Conservation (phyloP, 2,329 filamentous ascomycete species). For the Thelonectria discophora region DNA sequence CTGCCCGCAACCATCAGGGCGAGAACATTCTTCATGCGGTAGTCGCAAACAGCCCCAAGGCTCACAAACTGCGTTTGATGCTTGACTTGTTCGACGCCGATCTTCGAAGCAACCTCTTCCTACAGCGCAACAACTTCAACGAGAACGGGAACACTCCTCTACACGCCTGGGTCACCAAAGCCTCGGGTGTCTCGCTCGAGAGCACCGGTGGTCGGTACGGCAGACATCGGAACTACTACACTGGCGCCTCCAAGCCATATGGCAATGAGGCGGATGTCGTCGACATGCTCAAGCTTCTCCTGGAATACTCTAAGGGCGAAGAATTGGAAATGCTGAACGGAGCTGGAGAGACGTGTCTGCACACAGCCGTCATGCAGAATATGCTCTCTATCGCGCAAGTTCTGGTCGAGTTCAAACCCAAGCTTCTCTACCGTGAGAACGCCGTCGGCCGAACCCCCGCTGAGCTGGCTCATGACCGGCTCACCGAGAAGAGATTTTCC, state of each 20-base stretch:
- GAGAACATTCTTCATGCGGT: conserved; percentile 76
- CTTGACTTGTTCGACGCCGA: conserved; percentile 66
- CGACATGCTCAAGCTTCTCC: conserved; percentile 58
- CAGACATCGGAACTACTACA: conserved; percentile 21
- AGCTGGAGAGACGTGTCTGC: conserved; percentile 71
- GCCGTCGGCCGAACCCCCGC: conserved; percentile 77
- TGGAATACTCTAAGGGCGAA: conserved; percentile 64
- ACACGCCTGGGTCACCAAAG: conserved; percentile 62
- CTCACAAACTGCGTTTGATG: conserved; percentile 54
- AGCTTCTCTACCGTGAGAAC: conserved; percentile 75
- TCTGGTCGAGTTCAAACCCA: conserved; percentile 64
- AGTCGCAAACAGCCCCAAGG: conserved; percentile 45
- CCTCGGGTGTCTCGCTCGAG: conserved; percentile 32
- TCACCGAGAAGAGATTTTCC: conserved; percentile 52
- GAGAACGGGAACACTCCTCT: conserved; percentile 70
- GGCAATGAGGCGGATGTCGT: conserved; percentile 44
- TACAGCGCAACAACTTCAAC: conserved; percentile 62
- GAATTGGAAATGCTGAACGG: conserved; percentile 69
- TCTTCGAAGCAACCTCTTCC: conserved; percentile 65
- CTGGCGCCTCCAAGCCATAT: conserved; percentile 33
- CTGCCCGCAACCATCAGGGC: conserved; percentile 65
- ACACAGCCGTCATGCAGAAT: conserved; percentile 59
- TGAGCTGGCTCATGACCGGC: conserved; percentile 70
- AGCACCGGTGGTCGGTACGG: conserved; percentile 23
- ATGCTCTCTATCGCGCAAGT: conserved; percentile 50